Evolutionary conservation across 2,329 filamentous ascomycete species (phyloP).

Genomic region (Penicillium psychrosexuale): DNA sequence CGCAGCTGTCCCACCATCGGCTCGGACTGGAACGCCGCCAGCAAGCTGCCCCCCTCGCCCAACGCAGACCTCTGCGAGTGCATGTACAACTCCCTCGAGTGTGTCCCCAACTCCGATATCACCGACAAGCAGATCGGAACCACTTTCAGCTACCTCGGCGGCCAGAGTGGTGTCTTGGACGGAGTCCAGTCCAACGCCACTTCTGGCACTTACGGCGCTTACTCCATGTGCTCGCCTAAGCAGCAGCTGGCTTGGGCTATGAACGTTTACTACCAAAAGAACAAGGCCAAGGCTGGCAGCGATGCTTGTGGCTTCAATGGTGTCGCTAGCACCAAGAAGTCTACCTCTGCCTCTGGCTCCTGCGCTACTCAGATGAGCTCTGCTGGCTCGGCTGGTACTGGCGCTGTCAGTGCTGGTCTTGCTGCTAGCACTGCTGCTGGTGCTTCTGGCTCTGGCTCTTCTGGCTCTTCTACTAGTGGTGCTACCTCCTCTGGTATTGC

Average conservation of each 20-base stretch:
- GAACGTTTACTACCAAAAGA: constrained; percentile 46
- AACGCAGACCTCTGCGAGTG: constrained; percentile 78
- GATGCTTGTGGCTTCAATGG: constrained; percentile 48
- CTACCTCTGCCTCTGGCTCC: constrained; percentile 22
- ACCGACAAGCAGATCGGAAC: constrained; percentile 58
- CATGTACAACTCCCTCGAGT: constrained; percentile 73
- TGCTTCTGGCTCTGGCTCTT: constrained; percentile 16
- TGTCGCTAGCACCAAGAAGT: constrained; percentile 36
- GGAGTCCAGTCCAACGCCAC: constrained; percentile 42
- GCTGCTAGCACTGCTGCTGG: constrained; percentile 23
- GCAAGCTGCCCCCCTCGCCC: constrained; percentile 74
- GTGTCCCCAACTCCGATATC: constrained; percentile 61
- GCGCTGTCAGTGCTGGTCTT: constrained; percentile 39
- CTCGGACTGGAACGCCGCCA: constrained; percentile 65
- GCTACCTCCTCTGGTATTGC: constrained; percentile 35
- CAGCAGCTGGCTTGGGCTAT: constrained; percentile 49
- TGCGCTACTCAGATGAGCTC: constrained; percentile 22
- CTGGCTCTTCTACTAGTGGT: constrained; percentile 4
- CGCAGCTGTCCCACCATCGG: constrained; percentile 67
- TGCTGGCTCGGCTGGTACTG: constrained; percentile 38
- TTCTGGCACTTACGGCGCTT: constrained; percentile 47
- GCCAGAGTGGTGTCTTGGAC: constrained; percentile 34
- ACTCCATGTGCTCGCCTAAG: constrained; percentile 46
- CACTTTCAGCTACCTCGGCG: constrained; percentile 61
- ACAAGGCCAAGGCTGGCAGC: constrained; percentile 31